phyloP scores from a whole-genome alignment of 2,329 filamentous ascomycete genomes.

The Botrytis hyacinthi region DNA sequence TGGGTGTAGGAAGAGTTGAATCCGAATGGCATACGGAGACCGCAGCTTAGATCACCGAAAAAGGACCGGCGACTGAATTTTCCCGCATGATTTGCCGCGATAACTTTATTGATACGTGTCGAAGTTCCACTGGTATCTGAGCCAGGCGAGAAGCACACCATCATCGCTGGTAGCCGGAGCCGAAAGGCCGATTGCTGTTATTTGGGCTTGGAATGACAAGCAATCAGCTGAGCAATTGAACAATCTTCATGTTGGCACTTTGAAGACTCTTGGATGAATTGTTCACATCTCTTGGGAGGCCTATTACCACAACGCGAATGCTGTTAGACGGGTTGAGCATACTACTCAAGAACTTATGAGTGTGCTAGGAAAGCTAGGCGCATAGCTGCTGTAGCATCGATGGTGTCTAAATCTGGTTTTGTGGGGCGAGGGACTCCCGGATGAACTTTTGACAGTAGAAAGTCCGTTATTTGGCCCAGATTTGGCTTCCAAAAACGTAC shows the following conservation, averaged over 20 bases:
- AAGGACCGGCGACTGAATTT: background rate
- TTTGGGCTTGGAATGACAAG: background rate
- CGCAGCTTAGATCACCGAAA: background rate
- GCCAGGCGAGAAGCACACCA: background rate
- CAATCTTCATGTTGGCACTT: background rate
- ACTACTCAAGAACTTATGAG: too few species aligned
- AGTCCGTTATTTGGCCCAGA: background rate
- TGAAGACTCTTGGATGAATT: background rate
- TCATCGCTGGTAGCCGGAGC: background rate
- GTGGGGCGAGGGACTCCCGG: background rate
- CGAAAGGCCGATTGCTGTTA: background rate
- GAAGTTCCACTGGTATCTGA: background rate
- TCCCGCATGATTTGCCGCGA: background rate
- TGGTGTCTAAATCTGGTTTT: background rate
- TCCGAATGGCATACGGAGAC: background rate
- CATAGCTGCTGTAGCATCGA: background rate
- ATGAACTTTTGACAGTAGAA: background rate
- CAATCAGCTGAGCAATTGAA: background rate
- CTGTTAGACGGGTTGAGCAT: background rate
- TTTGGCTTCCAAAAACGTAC: background rate
- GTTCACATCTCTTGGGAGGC: background rate
- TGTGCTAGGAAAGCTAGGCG: background rate
- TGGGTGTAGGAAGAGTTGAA: background rate
- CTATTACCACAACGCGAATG: background rate
- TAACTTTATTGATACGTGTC: background rate